phyloP scores from a whole-genome alignment of 306 rosid species.

The Glycine latifolia region DNA sequence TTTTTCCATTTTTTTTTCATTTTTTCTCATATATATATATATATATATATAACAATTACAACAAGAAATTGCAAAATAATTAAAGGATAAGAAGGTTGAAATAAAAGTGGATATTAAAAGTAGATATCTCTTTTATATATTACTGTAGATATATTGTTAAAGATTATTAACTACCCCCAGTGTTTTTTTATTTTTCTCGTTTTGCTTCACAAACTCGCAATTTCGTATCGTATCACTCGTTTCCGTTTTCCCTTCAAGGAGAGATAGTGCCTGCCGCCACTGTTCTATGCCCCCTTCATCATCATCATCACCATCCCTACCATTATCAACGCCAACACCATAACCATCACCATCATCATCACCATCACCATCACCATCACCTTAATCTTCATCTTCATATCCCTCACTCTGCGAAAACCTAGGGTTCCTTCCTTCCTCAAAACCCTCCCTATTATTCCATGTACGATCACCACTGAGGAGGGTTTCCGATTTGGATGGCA shows the following conservation, averaged over 20 bases:
- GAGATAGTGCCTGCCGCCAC: slow-evolving; percentile 52
- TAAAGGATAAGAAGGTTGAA: too few relatives aligned
- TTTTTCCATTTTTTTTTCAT: too few relatives aligned
- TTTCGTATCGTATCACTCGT: slow-evolving; percentile 32
- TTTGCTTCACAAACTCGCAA: slow-evolving; percentile 41
- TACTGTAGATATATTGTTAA: too few relatives aligned
- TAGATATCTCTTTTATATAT: too few relatives aligned
- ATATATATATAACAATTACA: too few relatives aligned
- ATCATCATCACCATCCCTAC: background rate
- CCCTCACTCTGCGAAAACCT: slow-evolving; percentile 14
- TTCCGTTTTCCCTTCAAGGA: slow-evolving; percentile 40
- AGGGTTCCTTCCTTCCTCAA: slow-evolving; percentile 42
- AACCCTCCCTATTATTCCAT: slow-evolving; percentile 42
- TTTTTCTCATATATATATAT: too few relatives aligned
- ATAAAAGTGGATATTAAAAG: too few relatives aligned
- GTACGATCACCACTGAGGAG: slow-evolving; percentile 51
- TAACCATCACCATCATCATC: too few relatives aligned
- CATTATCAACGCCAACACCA: too few relatives aligned
- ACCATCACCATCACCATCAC: background rate
- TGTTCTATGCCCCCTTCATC: slow-evolving; percentile 40
- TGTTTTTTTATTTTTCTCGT: background rate
- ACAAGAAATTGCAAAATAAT: too few relatives aligned
- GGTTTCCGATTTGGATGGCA: slow-evolving; percentile 91
- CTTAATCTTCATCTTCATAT: background rate
- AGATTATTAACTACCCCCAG: too few relatives aligned